A percentile compares a stretch with the other conserved stretches of the same genome.
Conservation (phyloP, 768 basidiomycete genomes). For the Psilocybe tampanensis region DNA sequence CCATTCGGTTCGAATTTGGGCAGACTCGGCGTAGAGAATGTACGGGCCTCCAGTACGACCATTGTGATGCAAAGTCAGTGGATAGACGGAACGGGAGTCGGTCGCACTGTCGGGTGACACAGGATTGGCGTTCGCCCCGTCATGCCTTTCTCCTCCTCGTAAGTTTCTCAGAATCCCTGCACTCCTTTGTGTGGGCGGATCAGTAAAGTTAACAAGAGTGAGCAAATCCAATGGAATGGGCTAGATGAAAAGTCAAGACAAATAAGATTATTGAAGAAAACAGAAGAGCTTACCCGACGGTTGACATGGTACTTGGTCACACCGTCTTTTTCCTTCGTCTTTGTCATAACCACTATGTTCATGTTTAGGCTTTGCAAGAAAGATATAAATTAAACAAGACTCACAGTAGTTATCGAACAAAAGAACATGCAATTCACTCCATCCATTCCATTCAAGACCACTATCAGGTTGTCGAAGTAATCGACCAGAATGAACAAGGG, state of each 20-base stretch:
- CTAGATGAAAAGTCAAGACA: conserved; percentile 38
- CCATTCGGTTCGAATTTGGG: conserved; percentile 82
- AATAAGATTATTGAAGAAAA: conserved; percentile 1
- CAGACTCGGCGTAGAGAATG: conserved; percentile 84
- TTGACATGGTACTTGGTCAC: conserved; percentile 78
- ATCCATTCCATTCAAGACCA: conserved; percentile 85
- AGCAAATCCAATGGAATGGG: conserved; percentile 93
- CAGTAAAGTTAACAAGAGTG: conserved; percentile 81
- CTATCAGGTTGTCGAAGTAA: conserved; percentile 87
- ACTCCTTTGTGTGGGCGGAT: conserved; percentile 75
- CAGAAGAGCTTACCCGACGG: conserved; percentile 58
- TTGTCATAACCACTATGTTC: conserved; percentile 84
- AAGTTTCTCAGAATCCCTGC: conserved; percentile 73
- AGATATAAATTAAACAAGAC: conserved; percentile 25
- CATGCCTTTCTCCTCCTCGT: conserved; percentile 40
- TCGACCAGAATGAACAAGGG: conserved; percentile 82
- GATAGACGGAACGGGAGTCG: conserved; percentile 81
- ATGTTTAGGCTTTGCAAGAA: conserved; percentile 12
- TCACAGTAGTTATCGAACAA: conserved; percentile 94
- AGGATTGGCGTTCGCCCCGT: conserved; percentile 21
- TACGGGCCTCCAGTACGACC: conserved; percentile 87
- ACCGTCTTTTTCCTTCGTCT: conserved; percentile 78
- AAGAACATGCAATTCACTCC: conserved; percentile 88
- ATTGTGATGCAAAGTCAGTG: conserved; percentile 87
- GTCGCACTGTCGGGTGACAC: conserved; percentile 41